Evolutionary conservation across 2,329 filamentous ascomycete species (phyloP), one percentile per base, ranked within the genome.

Genomic region (Calonectria henricotiae): DNA sequence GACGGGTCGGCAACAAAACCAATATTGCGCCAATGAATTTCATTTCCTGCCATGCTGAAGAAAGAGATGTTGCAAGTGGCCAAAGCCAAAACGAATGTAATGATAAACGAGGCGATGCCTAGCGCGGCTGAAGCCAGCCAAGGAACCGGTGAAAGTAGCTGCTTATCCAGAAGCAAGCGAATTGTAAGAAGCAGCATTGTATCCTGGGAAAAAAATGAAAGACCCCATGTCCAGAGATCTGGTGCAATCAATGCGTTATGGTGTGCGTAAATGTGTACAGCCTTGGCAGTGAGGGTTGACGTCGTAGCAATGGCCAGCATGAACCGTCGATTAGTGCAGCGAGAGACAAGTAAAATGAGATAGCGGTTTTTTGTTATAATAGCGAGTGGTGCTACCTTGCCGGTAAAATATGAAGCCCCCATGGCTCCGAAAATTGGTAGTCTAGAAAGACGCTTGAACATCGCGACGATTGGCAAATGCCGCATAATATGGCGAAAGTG

Each of bases 11-110:
- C 72, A 0, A 76, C 77, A 9, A 82, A 58, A 13, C 71, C 79
- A 25, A 81, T 69, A 55, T 83, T 82, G 49, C 79, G 76, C 74
- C 81, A 81, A 43, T 80, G 81, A 4, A 83, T 76, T 63, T 83
- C 81, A 7, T 78, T 77, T 20, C 81, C 80, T 0, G 80, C 72
- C 5, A 79, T 74, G 23, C 71, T 55, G 66, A 80, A 83, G 67
- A 83, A 83, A 2, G 80, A 78, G 12, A 82, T 64, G 37, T 65
- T 68, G 37, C 51, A 54, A 55, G 11, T 65, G 12, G 65, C 69
- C 46, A 71, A n/a, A 5, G 23, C 37, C 4, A 61, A 13, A 13
- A 64, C 11, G 15, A 61, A 44, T 4, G 43, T 5, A 2, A 17
- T 41, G 13, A 64, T 17, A 8, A 41, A 25, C 32, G 73, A 65